Evolutionary conservation across 164 flowering plant genomes (phyloP).

Genomic region (Cinnamomum micranthum): DNA sequence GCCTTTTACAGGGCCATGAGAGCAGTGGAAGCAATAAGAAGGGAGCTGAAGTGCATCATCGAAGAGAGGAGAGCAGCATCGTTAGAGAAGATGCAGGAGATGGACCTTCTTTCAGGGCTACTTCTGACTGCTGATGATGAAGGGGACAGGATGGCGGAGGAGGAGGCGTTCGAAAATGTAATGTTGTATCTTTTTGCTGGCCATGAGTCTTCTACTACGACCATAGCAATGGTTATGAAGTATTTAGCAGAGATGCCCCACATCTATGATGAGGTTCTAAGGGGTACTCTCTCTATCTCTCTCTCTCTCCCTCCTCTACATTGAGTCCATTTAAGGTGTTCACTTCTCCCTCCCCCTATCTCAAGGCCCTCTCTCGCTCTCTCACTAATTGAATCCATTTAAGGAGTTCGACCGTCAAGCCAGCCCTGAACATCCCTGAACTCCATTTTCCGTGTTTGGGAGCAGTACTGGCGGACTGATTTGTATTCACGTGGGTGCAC

Average conservation of each 20-base stretch:
- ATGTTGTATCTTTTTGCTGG: neutral
- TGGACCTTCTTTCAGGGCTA: neutral
- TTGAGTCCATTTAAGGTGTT: neutral
- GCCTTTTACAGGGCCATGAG: neutral
- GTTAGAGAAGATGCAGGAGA: constrained; percentile 1
- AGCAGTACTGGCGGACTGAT: too few relatives aligned
- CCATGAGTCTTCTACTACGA: neutral
- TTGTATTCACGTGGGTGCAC: too few relatives aligned
- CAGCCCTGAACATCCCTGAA: neutral
- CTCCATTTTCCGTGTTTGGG: too few relatives aligned
- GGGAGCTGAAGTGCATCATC: neutral
- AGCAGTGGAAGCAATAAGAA: neutral
- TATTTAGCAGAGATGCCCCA: neutral
- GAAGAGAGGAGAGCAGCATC: neutral
- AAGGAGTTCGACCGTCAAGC: neutral
- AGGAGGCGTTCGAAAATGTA: neutral
- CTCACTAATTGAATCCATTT: neutral
- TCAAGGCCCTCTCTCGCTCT: neutral
- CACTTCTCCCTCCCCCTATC: neutral
- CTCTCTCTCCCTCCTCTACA: neutral
- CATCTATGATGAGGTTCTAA: neutral
- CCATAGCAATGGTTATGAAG: neutral
- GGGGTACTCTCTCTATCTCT: neutral
- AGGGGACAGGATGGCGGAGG: neutral
- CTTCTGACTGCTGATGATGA: neutral